phyloP scores from a whole-genome alignment of 2,329 filamentous ascomycete genomes.

The Aspergillus neoniger region DNA sequence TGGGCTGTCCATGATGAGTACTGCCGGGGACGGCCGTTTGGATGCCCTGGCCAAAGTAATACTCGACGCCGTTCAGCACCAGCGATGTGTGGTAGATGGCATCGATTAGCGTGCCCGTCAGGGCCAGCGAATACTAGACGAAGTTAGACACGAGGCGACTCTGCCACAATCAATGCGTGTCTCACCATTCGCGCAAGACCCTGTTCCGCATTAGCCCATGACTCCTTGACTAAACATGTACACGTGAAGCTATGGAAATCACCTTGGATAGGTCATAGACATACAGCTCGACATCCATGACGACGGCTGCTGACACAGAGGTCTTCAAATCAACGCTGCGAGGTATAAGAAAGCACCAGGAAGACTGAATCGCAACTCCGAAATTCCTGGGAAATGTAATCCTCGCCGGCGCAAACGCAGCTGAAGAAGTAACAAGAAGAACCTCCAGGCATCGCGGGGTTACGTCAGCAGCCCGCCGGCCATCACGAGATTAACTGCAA shows the following conservation, averaged over 20 bases:
- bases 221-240: background rate
- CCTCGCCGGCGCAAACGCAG: too few species aligned
- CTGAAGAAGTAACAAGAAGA: background rate
- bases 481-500: background rate
- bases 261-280: constrained; percentile 74
- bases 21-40: constrained; percentile 76
- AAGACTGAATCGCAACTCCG: background rate
- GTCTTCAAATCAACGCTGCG: too few species aligned
- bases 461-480: constrained; percentile 5
- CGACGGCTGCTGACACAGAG: constrained; percentile 8
- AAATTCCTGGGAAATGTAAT: background rate
- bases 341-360: too few species aligned
- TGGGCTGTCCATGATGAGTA: constrained; percentile 82
- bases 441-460: background rate
- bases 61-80: constrained; percentile 80
- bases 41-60: constrained; percentile 86
- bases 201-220: constrained; percentile 37
- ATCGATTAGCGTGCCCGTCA: constrained; percentile 74
- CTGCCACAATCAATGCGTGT: constrained; percentile 1
- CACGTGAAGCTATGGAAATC: constrained; percentile 23
- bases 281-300: constrained; percentile 75
- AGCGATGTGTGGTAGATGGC: constrained; percentile 95
- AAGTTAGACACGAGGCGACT: constrained; percentile 17
- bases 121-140: constrained; percentile 55
- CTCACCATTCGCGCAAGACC: constrained; percentile 57